Base-by-base conservation (phyloP, 352 stramenopile genomes). In the Pythium phragmiticola region DNA sequence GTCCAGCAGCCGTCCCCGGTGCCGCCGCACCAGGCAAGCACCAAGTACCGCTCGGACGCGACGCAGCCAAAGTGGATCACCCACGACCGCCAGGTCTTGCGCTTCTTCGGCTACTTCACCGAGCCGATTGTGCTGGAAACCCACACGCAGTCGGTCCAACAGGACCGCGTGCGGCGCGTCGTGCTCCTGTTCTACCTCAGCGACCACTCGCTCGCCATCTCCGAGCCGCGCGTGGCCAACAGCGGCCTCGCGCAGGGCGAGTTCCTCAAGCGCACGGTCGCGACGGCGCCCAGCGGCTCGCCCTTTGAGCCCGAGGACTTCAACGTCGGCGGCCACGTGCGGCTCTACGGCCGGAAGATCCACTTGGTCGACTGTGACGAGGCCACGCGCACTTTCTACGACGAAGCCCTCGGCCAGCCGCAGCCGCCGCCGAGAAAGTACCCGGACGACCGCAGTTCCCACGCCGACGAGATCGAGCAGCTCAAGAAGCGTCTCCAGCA, bases 61-160 rank as follows among this genome's bases (percentile, higher is more conserved):
- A 75, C 63, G n/a, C 74, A 84, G 46, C 82, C 80, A 16, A 58
- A 65, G 23, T 92, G 86, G 81, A 70, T 92, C 66, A 89, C 81
- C 7, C 69, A 89, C 69, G 81, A 90, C 52, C 73, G 80, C 11
- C 80, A 94, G 36, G 90, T 98, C 42, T 74, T 98, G 41, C 87
- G 91, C 19, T 97, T 97, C 75, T 97, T 92, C 47, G 86, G 80
- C 2, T 98, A 95, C 67, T 97, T 96, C 48, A 60, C 86, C 34
- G 87, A 95, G 63, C 70, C 80, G 8, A 70, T 87, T 16, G 61
- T 88, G 36, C 68, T 72, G 51, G 46, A 70, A 43, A 49, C 70
- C 47, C 54, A 65, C 33, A 42, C 47, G 37, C 47, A 43, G 56
- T 52, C 62, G 14, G 59, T 73, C 39, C 39, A 39, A 54, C 61